Conservation (phyloP, 768 basidiomycete species). For the Mycena maculata region DNA sequence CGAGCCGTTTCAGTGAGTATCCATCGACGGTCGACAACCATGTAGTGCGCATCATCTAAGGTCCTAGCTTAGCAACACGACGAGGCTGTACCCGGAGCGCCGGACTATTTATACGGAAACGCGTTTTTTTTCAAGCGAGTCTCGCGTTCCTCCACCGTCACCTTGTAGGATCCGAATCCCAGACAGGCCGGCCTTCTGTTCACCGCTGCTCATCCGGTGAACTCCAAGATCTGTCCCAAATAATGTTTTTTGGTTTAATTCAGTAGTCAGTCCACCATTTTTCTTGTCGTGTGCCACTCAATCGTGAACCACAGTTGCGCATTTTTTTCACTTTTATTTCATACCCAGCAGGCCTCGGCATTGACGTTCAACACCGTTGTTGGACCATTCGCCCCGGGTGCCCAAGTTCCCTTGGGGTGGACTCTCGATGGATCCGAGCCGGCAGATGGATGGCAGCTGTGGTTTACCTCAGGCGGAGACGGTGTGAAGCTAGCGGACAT, state of each 20-base stretch:
- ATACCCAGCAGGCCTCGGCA: conserved; percentile 4
- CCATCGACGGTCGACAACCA: not conserved
- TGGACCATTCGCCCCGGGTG: conserved; percentile 24
- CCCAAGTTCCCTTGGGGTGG: conserved; percentile 25
- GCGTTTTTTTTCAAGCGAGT: not conserved
- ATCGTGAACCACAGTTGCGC: not conserved
- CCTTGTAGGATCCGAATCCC: conserved; percentile 29
- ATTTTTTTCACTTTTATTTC: conserved; percentile 23
- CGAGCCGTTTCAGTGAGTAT: no score
- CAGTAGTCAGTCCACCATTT: conserved; percentile 7
- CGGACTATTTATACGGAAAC: conserved; percentile 13
- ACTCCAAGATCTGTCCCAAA: conserved; percentile 23
- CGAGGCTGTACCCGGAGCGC: not conserved
- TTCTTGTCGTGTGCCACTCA: not conserved
- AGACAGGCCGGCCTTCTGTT: conserved; percentile 32
- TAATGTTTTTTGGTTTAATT: conserved; percentile 16
- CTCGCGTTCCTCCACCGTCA: conserved; percentile 28
- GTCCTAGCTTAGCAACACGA: conserved; percentile 13
- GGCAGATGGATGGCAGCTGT: conserved; percentile 27
- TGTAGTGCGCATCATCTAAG: not conserved
- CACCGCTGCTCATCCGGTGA: conserved; percentile 26
- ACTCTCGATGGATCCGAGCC: conserved; percentile 31
- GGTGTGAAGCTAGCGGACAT: conserved; percentile 12
- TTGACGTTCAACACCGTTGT: conserved; percentile 18
- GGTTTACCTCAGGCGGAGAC: conserved; percentile 20